Evolutionary conservation across 2,329 filamentous ascomycete genomes (phyloP).

Genomic region (Coniochaeta pulveracea): DNA sequence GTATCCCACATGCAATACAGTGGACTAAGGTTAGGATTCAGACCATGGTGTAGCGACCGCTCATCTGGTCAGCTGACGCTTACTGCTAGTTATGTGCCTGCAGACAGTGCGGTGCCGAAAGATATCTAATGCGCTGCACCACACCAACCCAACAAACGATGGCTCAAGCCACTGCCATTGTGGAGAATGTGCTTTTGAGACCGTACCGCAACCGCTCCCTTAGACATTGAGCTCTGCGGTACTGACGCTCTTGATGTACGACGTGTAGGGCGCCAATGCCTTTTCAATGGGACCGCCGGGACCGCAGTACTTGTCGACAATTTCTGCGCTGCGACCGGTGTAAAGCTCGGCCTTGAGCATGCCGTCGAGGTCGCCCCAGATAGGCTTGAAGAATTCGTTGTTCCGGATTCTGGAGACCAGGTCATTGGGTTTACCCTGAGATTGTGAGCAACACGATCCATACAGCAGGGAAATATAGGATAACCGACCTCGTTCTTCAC

Average conservation of each 20-base stretch:
- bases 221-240: slow-evolving; percentile 28
- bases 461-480: no score
- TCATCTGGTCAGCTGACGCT: no score
- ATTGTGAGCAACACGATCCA: background rate
- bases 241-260: slow-evolving; percentile 20
- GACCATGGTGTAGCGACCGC: no score
- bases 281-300: slow-evolving; percentile 24
- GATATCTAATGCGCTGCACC: no score
- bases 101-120: no score
- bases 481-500: slow-evolving; percentile 1
- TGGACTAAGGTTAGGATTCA: no score
- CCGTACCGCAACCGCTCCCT: no score
- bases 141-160: no score
- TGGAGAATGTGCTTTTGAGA: no score
- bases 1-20: no score
- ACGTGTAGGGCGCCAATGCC: slow-evolving; percentile 24
- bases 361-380: slow-evolving; percentile 43
- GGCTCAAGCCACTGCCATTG: no score
- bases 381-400: slow-evolving; percentile 63
- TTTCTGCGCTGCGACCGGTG: slow-evolving; percentile 30
- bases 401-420: slow-evolving; percentile 66
- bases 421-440: slow-evolving; percentile 62
- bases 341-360: slow-evolving; percentile 12
- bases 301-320: slow-evolving; percentile 34
- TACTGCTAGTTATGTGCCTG: no score